A percentile compares a stretch with the other conserved stretches of the same genome.
Conservation (phyloP, 495 filamentous ascomycete genomes). For the Penicillium ochrochloron region DNA sequence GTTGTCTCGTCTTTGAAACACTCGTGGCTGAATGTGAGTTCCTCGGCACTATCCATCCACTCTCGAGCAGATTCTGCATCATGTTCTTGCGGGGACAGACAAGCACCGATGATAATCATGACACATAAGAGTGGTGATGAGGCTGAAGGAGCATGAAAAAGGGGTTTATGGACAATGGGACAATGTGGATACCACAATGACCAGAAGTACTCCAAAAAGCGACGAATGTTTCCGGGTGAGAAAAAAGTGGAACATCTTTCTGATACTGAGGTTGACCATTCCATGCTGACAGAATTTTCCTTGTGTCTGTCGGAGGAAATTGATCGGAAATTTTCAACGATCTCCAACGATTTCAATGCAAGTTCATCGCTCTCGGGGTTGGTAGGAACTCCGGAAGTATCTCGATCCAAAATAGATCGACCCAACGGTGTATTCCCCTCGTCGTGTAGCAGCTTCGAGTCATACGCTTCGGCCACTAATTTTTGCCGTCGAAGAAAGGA, state of each 20-base stretch:
- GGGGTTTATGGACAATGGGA: slow-evolving; percentile 30
- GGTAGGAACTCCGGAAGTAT: neutral
- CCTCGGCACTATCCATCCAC: slow-evolving; percentile 29
- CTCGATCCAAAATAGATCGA: neutral
- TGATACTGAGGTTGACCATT: slow-evolving; percentile 19
- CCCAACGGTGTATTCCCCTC: neutral
- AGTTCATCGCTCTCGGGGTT: slow-evolving; percentile 6
- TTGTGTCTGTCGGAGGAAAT: slow-evolving; percentile 20
- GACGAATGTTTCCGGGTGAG: slow-evolving; percentile 21
- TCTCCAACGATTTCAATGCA: slow-evolving; percentile 18
- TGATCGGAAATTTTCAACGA: slow-evolving; percentile 18
- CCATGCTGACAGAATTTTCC: slow-evolving; percentile 20
- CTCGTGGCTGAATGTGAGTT: slow-evolving; percentile 23
- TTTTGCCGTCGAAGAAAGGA: slow-evolving; percentile 28
- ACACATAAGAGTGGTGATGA: slow-evolving; percentile 22
- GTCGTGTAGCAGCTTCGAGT: neutral
- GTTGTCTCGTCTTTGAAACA: slow-evolving; percentile 16
- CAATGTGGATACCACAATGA: slow-evolving; percentile 33
- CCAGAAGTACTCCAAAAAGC: slow-evolving; percentile 33
- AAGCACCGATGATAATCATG: slow-evolving; percentile 32
- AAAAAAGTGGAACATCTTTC: slow-evolving; percentile 21
- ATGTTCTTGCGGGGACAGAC: slow-evolving; percentile 23
- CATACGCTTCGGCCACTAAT: slow-evolving; percentile 16
- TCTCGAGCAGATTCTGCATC: slow-evolving; percentile 15
- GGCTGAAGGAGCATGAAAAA: slow-evolving; percentile 22